phyloP scores from a whole-genome alignment of 1,139 yeast genomes.

The Hyphopichia pseudoburtonii region DNA sequence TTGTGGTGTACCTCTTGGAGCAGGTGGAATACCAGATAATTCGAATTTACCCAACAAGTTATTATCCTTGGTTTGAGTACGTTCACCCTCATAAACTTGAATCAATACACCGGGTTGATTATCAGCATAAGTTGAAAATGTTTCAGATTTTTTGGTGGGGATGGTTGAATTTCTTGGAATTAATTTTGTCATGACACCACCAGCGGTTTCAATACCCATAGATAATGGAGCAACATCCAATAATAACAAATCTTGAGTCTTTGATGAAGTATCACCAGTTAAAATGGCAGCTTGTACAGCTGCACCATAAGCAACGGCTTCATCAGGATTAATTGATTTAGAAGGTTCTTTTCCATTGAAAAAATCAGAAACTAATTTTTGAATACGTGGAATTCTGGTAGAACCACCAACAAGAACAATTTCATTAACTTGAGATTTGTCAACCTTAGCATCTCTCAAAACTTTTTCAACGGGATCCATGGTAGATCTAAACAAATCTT shows the following conservation, averaged over 20 bases:
- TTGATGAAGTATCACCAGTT: slow-evolving; percentile 81
- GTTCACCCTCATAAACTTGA: slow-evolving; percentile 96
- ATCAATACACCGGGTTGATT: slow-evolving; percentile 95
- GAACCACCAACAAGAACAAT: slow-evolving; percentile 44
- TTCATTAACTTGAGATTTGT: slow-evolving; percentile 37
- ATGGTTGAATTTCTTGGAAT: slow-evolving; percentile 95
- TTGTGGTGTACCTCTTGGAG: slow-evolving; percentile 97
- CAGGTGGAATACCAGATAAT: slow-evolving; percentile 92
- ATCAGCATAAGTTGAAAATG: slow-evolving; percentile 93
- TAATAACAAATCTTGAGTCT: slow-evolving; percentile 77
- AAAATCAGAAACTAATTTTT: slow-evolving; percentile 39
- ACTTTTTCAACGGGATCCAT: slow-evolving; percentile 42
- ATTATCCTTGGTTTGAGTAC: slow-evolving; percentile 92
- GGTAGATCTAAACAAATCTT: slow-evolving; percentile 39
- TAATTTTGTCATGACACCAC: slow-evolving; percentile 96
- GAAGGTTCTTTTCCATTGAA: slow-evolving; percentile 47
- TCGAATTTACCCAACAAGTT: slow-evolving; percentile 93
- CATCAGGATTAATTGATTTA: slow-evolving; percentile 47
- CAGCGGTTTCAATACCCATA: slow-evolving; percentile 92
- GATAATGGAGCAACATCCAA: slow-evolving; percentile 94
- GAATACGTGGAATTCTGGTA: slow-evolving; percentile 43
- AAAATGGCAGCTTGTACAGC: slow-evolving; percentile 52
- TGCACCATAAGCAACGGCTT: slow-evolving; percentile 47
- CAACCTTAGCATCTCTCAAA: slow-evolving; percentile 39
- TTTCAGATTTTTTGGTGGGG: slow-evolving; percentile 94